phyloP scores from a whole-genome alignment of 768 basidiomycete genomes.

The Lyophyllum decastes region DNA sequence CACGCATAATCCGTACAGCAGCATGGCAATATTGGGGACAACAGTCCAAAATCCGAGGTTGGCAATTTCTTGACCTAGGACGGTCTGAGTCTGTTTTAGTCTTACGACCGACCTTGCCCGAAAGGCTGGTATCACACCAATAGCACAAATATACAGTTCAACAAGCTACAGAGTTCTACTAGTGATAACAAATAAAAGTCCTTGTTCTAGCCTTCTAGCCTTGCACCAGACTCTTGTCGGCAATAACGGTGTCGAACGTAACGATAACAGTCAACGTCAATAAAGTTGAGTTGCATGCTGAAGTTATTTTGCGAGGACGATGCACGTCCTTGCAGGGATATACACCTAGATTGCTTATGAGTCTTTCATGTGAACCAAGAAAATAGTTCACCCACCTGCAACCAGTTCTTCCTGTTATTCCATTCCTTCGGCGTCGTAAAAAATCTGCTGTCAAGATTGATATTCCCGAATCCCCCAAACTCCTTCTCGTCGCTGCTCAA shows the following conservation, averaged over 20 bases:
- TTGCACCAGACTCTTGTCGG: too few species aligned
- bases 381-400: conserved; percentile 57
- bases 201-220: background rate
- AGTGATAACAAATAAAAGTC: background rate
- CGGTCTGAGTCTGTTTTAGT: too few species aligned
- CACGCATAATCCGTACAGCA: too few species aligned
- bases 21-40: too few species aligned
- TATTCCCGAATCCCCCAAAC: conserved; percentile 90
- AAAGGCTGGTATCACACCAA: too few species aligned
- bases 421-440: conserved; percentile 86
- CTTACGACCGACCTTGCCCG: too few species aligned
- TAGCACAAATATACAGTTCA: too few species aligned
- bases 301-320: conserved; percentile 57
- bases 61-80: too few species aligned
- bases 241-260: background rate
- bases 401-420: conserved; percentile 90
- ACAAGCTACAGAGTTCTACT: background rate
- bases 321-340: conserved; percentile 64
- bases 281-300: background rate
- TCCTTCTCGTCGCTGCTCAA: conserved; percentile 83
- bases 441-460: conserved; percentile 61
- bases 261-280: background rate
- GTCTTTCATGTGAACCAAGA: background rate
- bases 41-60: too few species aligned
- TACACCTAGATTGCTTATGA: conserved; percentile 54